Evolutionary conservation across 345 rosid species (phyloP), one percentile per base, ranked within the genome.

Genomic region (Melaleuca quinquenervia): DNA sequence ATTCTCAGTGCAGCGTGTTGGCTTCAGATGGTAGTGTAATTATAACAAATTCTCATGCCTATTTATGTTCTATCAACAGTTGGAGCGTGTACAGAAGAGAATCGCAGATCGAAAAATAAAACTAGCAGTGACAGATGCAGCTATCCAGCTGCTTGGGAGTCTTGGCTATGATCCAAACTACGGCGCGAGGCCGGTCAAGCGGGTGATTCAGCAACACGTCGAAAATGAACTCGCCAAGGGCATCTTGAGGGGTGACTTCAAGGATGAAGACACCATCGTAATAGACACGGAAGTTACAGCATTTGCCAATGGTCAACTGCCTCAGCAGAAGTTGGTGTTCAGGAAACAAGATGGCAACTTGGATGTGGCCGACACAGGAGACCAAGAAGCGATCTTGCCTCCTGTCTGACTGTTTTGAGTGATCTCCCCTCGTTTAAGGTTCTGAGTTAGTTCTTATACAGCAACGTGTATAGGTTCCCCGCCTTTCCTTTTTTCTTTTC

Each of bases 141-240:
- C 99, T 27, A 91, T 95, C 49, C 93, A 93, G 82, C 96, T 95
- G 84, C 96, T 98, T 0, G 99, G 95, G 15, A 94, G 86, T 88
- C 98, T 96, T 9, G 98, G 99, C 44, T 97, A 96, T 82, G 99
- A 96, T 86, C 98, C 98, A 1, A 96, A 90, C 93, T 98, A 98
- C 10, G 99, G 99, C 64, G 99, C 99, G 16, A 91, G 99, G 88
- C 99, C 99, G 1, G 99, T 98, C 50, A 98, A 98, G 92, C 92
- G 99, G 70, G 96, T 98, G 88, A 96, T 98, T 88, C 99, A 98
- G 86, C 99, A 96, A 88, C 89, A 98, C 78, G 93, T 96, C 11
- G 99, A 96, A 89, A 98, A 98, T 75, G 98, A 98, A 87, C 96
- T 96, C 6, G 99, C 99, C 16, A 98, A 94, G 90, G 99, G 99